Evolutionary conservation across 2,329 filamentous ascomycete genomes (phyloP), one percentile per base, ranked within the genome.

Genomic region (Phyllosticta citribraziliensis): DNA sequence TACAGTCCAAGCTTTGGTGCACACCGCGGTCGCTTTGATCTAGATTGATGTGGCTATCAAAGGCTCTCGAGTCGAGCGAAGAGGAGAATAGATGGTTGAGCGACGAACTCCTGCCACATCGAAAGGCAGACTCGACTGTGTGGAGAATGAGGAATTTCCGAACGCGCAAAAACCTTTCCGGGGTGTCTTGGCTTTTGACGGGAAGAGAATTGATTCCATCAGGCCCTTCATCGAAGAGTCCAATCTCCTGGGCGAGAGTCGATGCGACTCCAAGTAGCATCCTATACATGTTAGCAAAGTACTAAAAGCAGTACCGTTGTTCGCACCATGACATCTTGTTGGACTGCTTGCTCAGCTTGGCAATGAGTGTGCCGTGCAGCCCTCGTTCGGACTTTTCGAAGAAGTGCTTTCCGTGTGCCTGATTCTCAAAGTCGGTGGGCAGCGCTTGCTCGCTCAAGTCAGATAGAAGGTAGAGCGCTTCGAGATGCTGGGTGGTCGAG

Each of bases 321-420:
- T 52, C 53, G 11, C 35, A 55, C 58, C 58, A 60, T 25, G 54
- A 24, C 58, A 60, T 60, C 33, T 50, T 51, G 19, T 60, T 60
- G 12, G 40, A 52, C 25, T 60, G 58, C 19, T 14, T 50, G 25
- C 8, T 22, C 17, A 25, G 8, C 35, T 52, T 30, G 9, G 19
- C 11, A 5, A 19, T 11, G 11, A 52, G 14, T 19, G 25, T 8
- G 30, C 4, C n/a, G 25, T 24, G 20, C 3, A 53, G 20, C 52
- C 52, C 24, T 52, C 50, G 27, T 25, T 52, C 25, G 40, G 24
- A 60, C 40, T 27, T 56, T 12, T 52, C 58, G 24, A 60, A 60
- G 35, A 60, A 60, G 25, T 52, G 35, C 24, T 60, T 60, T 19
- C 58, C 58, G 30, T 60, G 58, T 1, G 35, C 53, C 2, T n/a